Conservation (phyloP, 495 filamentous ascomycete genomes). For the Penicillium mononematosum region DNA sequence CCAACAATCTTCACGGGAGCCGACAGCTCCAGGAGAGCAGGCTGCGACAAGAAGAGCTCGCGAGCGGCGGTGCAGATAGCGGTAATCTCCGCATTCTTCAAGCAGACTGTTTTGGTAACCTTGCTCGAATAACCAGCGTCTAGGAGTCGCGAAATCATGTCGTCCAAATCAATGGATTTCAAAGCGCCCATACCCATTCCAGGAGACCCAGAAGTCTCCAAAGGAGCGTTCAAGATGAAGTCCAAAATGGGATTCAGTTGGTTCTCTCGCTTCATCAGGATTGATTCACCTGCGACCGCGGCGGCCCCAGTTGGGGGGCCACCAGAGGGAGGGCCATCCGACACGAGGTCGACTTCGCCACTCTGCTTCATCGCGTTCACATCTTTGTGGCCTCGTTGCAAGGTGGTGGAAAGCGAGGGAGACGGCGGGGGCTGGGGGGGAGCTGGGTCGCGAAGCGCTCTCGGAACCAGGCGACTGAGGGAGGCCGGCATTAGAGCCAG, state of each 20-base stretch:
- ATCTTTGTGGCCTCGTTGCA: slow-evolving; percentile 74
- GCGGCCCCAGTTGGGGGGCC: slow-evolving; percentile 45
- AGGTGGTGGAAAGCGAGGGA: slow-evolving; percentile 74
- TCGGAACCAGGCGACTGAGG: slow-evolving; percentile 39
- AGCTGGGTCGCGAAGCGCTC: slow-evolving; percentile 43
- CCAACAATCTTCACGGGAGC: slow-evolving; percentile 99
- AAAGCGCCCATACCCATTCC: slow-evolving; percentile 64
- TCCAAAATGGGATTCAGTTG: slow-evolving; percentile 61
- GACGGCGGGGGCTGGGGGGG: slow-evolving; percentile 82
- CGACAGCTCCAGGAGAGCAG: slow-evolving; percentile 84
- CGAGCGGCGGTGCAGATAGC: slow-evolving; percentile 85
- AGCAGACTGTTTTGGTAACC: slow-evolving; percentile 92
- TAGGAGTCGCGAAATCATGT: slow-evolving; percentile 92
- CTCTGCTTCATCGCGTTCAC: slow-evolving; percentile 76
- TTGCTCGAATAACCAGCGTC: slow-evolving; percentile 96
- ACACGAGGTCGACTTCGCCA: slow-evolving; percentile 92
- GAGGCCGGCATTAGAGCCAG: slow-evolving; percentile 39
- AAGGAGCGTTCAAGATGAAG: slow-evolving; percentile 44
- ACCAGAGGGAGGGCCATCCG: slow-evolving; percentile 83
- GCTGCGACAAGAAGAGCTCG: slow-evolving; percentile 88
- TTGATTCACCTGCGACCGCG: slow-evolving; percentile 52
- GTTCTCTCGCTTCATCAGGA: slow-evolving; percentile 79
- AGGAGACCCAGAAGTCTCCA: slow-evolving; percentile 42
- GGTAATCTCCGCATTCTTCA: slow-evolving; percentile 96
- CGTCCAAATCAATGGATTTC: slow-evolving; percentile 90